Evolutionary conservation across 2,329 filamentous ascomycete species (phyloP), one percentile per base, ranked within the genome.

Genomic region (Trichoderma guizhouense): DNA sequence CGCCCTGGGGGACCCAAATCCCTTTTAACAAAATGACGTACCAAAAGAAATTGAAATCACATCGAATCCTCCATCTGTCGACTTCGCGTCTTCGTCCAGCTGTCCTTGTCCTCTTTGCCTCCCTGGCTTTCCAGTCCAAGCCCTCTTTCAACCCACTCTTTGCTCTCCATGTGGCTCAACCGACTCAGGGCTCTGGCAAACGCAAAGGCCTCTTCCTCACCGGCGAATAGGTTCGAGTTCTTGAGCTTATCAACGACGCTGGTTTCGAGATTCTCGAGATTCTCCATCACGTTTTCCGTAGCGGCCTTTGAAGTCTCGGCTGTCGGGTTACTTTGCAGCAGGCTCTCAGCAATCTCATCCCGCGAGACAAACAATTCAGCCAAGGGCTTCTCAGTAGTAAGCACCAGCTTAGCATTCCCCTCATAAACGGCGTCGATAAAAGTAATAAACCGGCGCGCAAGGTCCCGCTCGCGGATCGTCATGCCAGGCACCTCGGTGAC

Each of bases 361-460:
- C 89, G 86, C 26, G 92, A 93, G 60, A 97, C 86, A 82, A 98
- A 99, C 39, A 98, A 89, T 79, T 97, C 91, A 8, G 90, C 89
- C 2, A 99, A 85, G 0, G 95, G 94, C 63, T 95, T 93, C 53
- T 91, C 94, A 3, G 93, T 95, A 0, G 96, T 99, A 71, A 99
- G 88, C 18, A 98, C 95, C 8, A 99, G 88, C 83, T 98, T 98
- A n/a, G 94, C 95, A 81, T 95, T 89, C 32, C 87, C 86, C 82
- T 99, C 96, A 79, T 99, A 99, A 5, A 98, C 92, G 7, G 96
- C 95, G 80, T 99, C 96, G 75, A 99, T 93, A 77, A 99, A 98
- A 0, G 95, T 99, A 80, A 99, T 99, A 82, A 99, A 98, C 6
- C 96, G 88, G 14, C 96, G 86, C 0, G 96, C 96, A 51, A 97